Evolutionary conservation across 257 asterid genomes (phyloP).

Genomic region (Thymus mandschuricus): DNA sequence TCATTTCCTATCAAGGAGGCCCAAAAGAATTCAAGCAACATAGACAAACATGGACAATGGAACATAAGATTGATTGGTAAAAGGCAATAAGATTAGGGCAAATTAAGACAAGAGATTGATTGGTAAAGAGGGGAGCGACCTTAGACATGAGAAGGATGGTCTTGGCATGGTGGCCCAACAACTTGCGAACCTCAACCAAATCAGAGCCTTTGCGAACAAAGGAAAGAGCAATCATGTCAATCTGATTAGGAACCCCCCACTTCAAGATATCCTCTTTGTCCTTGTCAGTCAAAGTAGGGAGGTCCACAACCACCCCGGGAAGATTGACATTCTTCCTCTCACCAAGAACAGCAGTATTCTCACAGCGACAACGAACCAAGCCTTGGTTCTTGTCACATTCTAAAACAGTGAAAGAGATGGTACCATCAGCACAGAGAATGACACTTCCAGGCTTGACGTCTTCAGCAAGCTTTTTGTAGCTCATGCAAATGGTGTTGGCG

Average conservation of each 20-base stretch:
- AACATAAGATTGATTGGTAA: too few species aligned
- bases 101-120: neutral
- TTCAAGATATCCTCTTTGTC: constrained; percentile 73
- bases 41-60: too few species aligned
- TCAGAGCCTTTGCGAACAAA: constrained; percentile 83
- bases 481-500: constrained; percentile 64
- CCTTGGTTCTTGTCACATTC: constrained; percentile 58
- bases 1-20: neutral
- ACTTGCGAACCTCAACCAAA: constrained; percentile 64
- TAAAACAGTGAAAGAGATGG: constrained; percentile 60
- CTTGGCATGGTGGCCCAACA: constrained; percentile 67
- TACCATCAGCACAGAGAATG: constrained; percentile 73
- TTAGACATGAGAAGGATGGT: constrained; percentile 76
- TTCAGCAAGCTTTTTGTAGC: constrained; percentile 68
- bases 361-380: constrained; percentile 59
- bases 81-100: neutral
- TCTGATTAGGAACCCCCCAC: constrained; percentile 74
- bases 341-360: constrained; percentile 69
- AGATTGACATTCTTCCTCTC: constrained; percentile 80
- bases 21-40: too few species aligned
- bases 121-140: constrained; percentile 37
- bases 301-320: constrained; percentile 74
- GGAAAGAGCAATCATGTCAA: constrained; percentile 75
- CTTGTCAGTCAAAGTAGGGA: constrained; percentile 71
- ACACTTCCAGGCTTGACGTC: constrained; percentile 60